Conservation (phyloP, 192 early-diverging fungal genomes). For the Umbelopsis ramanniana region DNA sequence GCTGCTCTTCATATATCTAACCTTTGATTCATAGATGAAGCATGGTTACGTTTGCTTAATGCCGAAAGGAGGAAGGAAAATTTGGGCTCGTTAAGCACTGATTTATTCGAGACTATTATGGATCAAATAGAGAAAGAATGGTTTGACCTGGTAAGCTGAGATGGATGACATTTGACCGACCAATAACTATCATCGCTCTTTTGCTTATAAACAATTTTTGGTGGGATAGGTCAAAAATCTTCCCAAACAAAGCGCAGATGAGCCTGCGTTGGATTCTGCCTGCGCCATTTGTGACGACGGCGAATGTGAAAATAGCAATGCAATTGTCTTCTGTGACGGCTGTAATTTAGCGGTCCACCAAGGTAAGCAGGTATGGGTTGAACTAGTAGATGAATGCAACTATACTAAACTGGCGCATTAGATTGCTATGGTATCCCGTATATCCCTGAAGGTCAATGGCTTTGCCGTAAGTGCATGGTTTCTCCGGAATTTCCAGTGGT, state of each 20-base stretch:
- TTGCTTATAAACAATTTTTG: background rate
- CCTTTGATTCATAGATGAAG: conserved; percentile 57
- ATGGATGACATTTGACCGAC: no score
- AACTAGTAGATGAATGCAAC: background rate
- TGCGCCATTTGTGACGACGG: conserved; percentile 97
- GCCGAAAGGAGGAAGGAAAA: conserved; percentile 58
- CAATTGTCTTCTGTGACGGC: conserved; percentile 99
- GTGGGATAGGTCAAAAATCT: conserved; percentile 71
- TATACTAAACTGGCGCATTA: conserved; percentile 25
- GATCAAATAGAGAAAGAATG: conserved; percentile 96
- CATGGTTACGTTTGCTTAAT: conserved; percentile 78
- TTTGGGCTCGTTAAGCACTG: conserved; percentile 52
- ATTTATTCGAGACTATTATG: conserved; percentile 84
- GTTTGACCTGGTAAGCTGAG: conserved; percentile 81
- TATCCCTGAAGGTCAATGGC: conserved; percentile 99
- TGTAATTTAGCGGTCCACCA: conserved; percentile 99
- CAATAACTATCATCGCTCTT: background rate
- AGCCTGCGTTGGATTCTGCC: conserved; percentile 69
- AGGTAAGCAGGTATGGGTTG: conserved; percentile 46
- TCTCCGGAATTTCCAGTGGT: conserved; percentile 86
- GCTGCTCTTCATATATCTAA: background rate
- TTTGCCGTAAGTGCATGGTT: conserved; percentile 97
- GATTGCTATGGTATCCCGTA: conserved; percentile 99
- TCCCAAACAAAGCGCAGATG: conserved; percentile 65
- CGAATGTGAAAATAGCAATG: conserved; percentile 99